Percentiles rank a stretch among this genome's conserved stretches.
Conservation (phyloP, 192 early-diverging fungal species). For the Coemansia sp. region DNA sequence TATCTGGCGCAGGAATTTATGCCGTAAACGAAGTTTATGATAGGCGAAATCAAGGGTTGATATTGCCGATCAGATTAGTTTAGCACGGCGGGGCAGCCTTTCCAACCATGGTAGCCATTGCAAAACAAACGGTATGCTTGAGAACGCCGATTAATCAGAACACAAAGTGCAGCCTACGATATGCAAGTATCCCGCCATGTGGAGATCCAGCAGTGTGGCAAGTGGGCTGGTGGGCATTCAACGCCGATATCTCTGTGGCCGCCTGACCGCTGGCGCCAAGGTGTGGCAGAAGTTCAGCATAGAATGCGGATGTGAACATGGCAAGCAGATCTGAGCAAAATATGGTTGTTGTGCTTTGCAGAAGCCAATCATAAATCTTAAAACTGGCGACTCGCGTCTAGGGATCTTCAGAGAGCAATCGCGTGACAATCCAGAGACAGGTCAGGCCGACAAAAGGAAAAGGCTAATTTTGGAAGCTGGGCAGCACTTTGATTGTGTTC, state of each 20-base stretch:
- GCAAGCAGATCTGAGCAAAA: not conserved
- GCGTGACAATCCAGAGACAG: conserved; percentile 8
- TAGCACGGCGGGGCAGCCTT: not conserved
- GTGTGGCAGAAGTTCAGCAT: not conserved
- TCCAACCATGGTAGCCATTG: too few species aligned
- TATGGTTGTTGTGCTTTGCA: not conserved
- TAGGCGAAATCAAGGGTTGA: not conserved
- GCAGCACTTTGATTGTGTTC: not conserved
- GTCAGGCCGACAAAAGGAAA: not conserved
- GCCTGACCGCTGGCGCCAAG: not conserved
- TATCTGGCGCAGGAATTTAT: too few species aligned
- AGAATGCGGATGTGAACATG: not conserved
- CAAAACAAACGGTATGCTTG: too few species aligned
- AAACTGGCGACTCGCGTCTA: not conserved
- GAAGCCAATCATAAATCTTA: not conserved
- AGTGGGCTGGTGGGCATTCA: not conserved
- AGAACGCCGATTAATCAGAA: too few species aligned
- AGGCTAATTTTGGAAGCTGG: not conserved
- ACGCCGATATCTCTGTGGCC: not conserved
- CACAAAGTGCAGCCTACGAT: too few species aligned
- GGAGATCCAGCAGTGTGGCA: not conserved
- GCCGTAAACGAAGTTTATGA: not conserved
- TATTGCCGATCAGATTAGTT: not conserved
- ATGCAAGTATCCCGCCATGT: too few species aligned
- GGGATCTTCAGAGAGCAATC: not conserved